These are phyloP conservation scores for Claviceps cyperi DNA, from an alignment of 2,329 filamentous ascomycete species.

Conservation along the genomic window DNA sequence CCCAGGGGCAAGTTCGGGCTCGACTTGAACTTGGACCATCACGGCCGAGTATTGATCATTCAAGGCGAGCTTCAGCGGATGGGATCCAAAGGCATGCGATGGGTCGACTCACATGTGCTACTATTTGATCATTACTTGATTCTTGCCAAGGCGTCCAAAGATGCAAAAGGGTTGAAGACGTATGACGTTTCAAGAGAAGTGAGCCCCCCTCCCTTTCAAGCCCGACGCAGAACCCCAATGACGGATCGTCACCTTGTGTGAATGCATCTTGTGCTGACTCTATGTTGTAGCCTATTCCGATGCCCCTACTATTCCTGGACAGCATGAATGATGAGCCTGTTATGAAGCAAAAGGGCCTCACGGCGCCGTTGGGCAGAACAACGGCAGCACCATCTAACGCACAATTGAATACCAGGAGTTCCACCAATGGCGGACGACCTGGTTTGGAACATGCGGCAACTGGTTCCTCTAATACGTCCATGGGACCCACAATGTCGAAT, in stretches of 20 bases:
- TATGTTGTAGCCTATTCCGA: constrained; percentile 59
- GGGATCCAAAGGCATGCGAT: constrained; percentile 77
- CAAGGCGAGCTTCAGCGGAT: constrained; percentile 81
- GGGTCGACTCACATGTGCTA: constrained; percentile 86
- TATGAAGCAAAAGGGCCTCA: constrained; percentile 65
- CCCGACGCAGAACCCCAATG: not conserved
- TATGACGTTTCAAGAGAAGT: constrained; percentile 91
- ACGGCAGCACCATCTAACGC: constrained; percentile 45
- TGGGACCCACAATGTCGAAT: constrained; percentile 33
- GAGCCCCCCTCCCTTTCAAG: constrained; percentile 14
- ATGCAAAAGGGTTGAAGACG: constrained; percentile 58
- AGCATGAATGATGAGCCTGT: constrained; percentile 86
- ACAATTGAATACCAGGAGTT: constrained; percentile 39
- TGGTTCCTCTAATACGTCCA: constrained; percentile 46
- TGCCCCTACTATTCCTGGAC: constrained; percentile 87
- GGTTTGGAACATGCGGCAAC: constrained; percentile 56
- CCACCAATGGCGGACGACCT: constrained; percentile 38
- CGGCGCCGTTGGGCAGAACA: constrained; percentile 43
- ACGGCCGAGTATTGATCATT: constrained; percentile 81
- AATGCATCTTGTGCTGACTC: not conserved
- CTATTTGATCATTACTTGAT: constrained; percentile 96
- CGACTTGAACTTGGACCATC: constrained; percentile 81
- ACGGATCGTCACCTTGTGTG: not conserved
- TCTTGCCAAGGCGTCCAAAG: constrained; percentile 65
- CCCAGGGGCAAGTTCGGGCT: constrained; percentile 78